Evolutionary conservation across 768 basidiomycete genomes (phyloP).

Genomic region (Auriscalpium orientale): DNA sequence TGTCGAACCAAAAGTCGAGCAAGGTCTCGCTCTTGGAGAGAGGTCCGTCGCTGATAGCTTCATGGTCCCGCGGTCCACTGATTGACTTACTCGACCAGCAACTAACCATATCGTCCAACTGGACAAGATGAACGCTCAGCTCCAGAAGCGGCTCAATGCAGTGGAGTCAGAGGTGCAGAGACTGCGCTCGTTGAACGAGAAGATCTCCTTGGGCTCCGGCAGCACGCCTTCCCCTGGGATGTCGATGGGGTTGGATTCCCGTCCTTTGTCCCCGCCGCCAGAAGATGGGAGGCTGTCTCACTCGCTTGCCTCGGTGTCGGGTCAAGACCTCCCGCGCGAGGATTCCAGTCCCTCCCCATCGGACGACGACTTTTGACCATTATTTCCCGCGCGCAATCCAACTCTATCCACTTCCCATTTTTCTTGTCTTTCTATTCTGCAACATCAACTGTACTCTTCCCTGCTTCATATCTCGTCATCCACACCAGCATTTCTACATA

Average conservation of each 20-base stretch:
- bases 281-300: conserved; percentile 40
- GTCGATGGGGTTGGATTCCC: conserved; percentile 34
- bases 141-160: conserved; percentile 58
- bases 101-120: conserved; percentile 72
- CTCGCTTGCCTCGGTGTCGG: conserved; percentile 42
- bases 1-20: conserved; percentile 86
- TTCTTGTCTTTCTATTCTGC: conserved; percentile 16
- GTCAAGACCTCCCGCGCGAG: conserved; percentile 56
- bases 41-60: conserved; percentile 40
- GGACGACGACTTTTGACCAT: conserved; percentile 25
- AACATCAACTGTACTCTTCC: conserved; percentile 21
- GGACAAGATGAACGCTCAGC: conserved; percentile 64
- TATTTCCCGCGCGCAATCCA: conserved; percentile 13
- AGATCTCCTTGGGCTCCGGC: conserved; percentile 63
- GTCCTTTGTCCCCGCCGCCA: conserved; percentile 60
- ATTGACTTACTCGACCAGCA: conserved; percentile 33
- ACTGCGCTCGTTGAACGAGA: conserved; percentile 73
- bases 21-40: conserved; percentile 85
- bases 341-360: conserved; percentile 41
- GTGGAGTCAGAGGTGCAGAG: conserved; percentile 65
- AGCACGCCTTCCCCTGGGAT: conserved; percentile 46
- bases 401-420: conserved; percentile 3
- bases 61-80: conserved; percentile 2
- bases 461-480: conserved; percentile 28
- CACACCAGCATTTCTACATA: conserved; percentile 2